A percentile compares a stretch with the other conserved stretches of the same genome.
phyloP scores from a whole-genome alignment of 768 basidiomycete genomes.

The Exidia glandulosa region DNA sequence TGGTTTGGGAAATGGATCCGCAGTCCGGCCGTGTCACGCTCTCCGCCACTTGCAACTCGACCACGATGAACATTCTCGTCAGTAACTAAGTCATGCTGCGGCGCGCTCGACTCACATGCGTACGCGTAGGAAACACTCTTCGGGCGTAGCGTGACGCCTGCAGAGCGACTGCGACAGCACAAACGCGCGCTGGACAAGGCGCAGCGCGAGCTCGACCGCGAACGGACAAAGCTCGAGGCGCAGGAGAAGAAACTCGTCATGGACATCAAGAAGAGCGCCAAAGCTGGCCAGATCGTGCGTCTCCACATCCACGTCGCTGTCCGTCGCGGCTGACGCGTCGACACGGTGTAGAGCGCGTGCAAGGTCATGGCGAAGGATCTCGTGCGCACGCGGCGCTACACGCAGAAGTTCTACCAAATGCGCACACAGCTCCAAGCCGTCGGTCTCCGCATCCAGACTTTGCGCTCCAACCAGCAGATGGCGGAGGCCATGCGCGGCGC shows the following conservation, averaged over 20 bases:
- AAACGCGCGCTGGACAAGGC: constrained; percentile 94
- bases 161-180: constrained; percentile 92
- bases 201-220: constrained; percentile 94
- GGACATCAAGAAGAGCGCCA: constrained; percentile 96
- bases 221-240: constrained; percentile 86
- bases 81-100: neutral
- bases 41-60: neutral
- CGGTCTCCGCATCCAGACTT: constrained; percentile 85
- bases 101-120: neutral
- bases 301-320: neutral
- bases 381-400: constrained; percentile 86
- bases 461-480: constrained; percentile 98
- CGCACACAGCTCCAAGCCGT: constrained; percentile 96
- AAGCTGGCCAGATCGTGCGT: constrained; percentile 83
- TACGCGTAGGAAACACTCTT: constrained; percentile 77
- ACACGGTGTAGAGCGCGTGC: constrained; percentile 69
- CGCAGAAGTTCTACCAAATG: constrained; percentile 99
- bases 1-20: too few relatives aligned
- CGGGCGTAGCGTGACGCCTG: constrained; percentile 88
- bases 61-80: neutral
- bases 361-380: constrained; percentile 99
- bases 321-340: neutral
- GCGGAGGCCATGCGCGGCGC: constrained; percentile 99
- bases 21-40: neutral
- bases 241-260: constrained; percentile 92